Base-by-base conservation (phyloP, 1,284 basidiomycete genomes). In the Cryptococcus sp. region DNA sequence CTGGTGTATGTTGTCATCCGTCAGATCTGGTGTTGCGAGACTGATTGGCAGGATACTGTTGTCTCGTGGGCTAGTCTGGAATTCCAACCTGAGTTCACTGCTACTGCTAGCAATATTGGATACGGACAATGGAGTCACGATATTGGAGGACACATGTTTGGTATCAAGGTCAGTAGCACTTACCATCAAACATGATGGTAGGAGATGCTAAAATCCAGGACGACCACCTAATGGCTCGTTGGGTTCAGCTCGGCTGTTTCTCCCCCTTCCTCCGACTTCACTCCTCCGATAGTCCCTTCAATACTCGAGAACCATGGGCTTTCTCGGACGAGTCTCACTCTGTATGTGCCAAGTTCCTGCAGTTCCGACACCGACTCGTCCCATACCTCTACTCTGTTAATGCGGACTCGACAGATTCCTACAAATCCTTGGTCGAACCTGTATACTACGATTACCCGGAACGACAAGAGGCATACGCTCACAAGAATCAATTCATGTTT, bases 21-120 rank as follows among this genome's bases (percentile, higher is more conserved):
- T 28, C 28, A 28, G 28, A 28, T 11, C 28, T 28, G n/a, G n/a
- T n/a, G n/a, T n/a, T n/a, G n/a, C 11, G 11, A 11, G 11, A 28
- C 28, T 28, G 28, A 28, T 28, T 5, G 16, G 7, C 42, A 60
- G 54, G 61, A 63, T 45, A 57, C 61, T 2, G 23, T 53, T 36
- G 54, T 63, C 41, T 54, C 52, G 11, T 63, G 61, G 61, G 61
- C 54, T 7, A 53, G 49, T 24, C 50, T 63, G 24, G 42, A 57
- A 7, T 63, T 61, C 52, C 61, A 63, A 45, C 61, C 61, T 7
- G 61, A 63, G 43, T 57, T 61, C 34, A 61, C 61, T 4, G 60
- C 60, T 11, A 61, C 57, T 3, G 57, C 61, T 13, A 46, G 42
- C 11, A 63, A 63, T 34, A 57, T 61, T 28, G 59, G 56, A 2